Evolutionary conservation across 164 flowering plant species (phyloP).

Genomic region (Tetrastigma voinierianum): DNA sequence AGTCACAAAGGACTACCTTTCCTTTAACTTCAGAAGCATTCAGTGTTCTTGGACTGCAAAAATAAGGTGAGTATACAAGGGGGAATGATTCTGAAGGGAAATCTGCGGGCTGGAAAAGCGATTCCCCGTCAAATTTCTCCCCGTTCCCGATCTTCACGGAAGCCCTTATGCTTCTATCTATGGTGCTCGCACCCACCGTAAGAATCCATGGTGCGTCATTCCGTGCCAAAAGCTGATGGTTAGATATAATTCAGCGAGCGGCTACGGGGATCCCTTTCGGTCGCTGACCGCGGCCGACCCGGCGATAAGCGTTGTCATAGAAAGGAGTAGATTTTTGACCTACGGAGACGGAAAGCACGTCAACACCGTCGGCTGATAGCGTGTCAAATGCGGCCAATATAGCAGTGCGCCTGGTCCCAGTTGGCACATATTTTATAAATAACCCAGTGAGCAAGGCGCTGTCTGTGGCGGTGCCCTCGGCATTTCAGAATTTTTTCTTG

Average conservation of each 20-base stretch:
- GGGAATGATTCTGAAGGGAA: background rate
- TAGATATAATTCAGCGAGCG: background rate
- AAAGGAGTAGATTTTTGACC: background rate
- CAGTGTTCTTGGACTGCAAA: background rate
- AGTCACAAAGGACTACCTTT: constrained; percentile 6
- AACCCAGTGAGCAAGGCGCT: background rate
- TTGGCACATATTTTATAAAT: background rate
- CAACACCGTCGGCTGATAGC: background rate
- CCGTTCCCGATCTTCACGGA: background rate
- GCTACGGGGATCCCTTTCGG: no score
- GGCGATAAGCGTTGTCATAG: background rate
- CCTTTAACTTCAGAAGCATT: constrained; percentile 1
- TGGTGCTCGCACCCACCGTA: background rate
- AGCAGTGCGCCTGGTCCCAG: background rate
- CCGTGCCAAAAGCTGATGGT: background rate
- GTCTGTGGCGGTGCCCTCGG: background rate
- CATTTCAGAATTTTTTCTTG: background rate
- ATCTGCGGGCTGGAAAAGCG: background rate
- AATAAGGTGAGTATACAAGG: no score
- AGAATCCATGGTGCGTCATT: constrained; percentile 3
- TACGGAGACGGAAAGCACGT: constrained; percentile 1
- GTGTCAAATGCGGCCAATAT: constrained; percentile 1
- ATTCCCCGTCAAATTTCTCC: background rate
- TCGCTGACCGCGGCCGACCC: no score
- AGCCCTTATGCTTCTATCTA: background rate